Percentiles rank a stretch among this genome's conserved stretches.
phyloP scores from a whole-genome alignment of 768 basidiomycete genomes.

The Fomitopsis serialis region DNA sequence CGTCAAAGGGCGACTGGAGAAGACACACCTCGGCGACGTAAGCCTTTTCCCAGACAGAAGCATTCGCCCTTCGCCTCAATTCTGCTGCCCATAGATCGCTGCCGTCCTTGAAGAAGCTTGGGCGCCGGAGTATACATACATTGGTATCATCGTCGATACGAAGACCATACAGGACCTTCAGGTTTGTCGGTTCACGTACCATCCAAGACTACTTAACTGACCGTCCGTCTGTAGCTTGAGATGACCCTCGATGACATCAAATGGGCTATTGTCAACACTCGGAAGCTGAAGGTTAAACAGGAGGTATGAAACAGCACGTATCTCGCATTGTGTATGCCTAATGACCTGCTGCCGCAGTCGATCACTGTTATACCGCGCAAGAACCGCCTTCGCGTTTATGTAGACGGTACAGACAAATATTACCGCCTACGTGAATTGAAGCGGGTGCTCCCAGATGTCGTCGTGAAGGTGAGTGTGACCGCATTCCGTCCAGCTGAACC shows the following conservation, averaged over 20 bases:
- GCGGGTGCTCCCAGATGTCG: constrained; percentile 75
- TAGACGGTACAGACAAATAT: constrained; percentile 74
- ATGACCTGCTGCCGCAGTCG: constrained; percentile 36
- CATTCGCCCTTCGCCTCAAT: not conserved
- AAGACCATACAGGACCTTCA: constrained; percentile 87
- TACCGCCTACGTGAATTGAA: constrained; percentile 84
- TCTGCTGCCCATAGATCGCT: constrained; percentile 70
- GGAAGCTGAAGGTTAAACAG: constrained; percentile 90
- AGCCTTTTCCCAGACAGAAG: constrained; percentile 19
- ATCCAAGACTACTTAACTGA: not conserved
- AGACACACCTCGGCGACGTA: constrained; percentile 91
- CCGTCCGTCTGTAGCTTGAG: constrained; percentile 58
- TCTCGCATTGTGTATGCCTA: not conserved
- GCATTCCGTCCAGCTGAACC: not conserved
- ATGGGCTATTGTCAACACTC: constrained; percentile 80
- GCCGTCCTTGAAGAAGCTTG: constrained; percentile 94
- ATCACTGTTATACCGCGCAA: constrained; percentile 73
- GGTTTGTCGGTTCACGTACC: constrained; percentile 32
- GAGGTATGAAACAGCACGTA: constrained; percentile 42
- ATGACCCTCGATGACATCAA: constrained; percentile 90
- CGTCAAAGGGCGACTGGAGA: constrained; percentile 94
- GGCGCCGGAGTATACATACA: constrained; percentile 88
- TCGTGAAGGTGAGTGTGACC: constrained; percentile 69
- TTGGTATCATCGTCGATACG: constrained; percentile 87
- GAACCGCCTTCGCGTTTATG: constrained; percentile 72